Base-by-base conservation (phyloP, 163 green algal genomes). In the Coccomyxa subellipsoidea region DNA sequence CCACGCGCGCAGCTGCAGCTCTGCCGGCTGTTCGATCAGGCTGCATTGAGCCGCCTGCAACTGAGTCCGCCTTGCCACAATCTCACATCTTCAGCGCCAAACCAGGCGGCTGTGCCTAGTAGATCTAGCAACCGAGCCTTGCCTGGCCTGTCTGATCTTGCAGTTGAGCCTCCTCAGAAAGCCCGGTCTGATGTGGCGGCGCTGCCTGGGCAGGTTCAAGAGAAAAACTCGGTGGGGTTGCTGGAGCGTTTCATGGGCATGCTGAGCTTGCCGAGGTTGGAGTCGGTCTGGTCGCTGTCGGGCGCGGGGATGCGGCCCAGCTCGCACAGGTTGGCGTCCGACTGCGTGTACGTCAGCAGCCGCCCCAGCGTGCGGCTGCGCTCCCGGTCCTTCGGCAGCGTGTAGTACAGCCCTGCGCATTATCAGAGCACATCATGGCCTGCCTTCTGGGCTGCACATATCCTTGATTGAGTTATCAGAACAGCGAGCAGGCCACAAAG, bases 341-440 rank as follows among this genome's bases (percentile, higher is more conserved):
- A n/a, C n/a, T 29, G 8, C 10, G 31, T 40, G 18, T 31, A 38
- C 10, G 70, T 40, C 10, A 80, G 36, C 10, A 38, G 76, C 32
- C 76, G 76, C 36, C 76, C 76, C 38, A 80, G 37, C 12, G 35
- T 39, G 76, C 38, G 38, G 29, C 38, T 38, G 38, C 39, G 38
- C 38, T 70, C 38, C 1, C 76, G 76, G 10, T 80, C 76, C 5
- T 36, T 36, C 39, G 37, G 38, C 27, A 80, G 29, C 27, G 76
- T 80, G 9, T 34, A 80, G 76, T 80, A 80, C 76, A 80, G 77
- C 32, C 27, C 76, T 80, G 76, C 76, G 27, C 15, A 8, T 34
- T n/a, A n/a, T n/a, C n/a, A n/a, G n/a, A n/a, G n/a, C n/a, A n/a
- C n/a, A n/a, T n/a, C n/a, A n/a, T n/a, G n/a, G n/a, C n/a, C n/a